phyloP scores from a whole-genome alignment of 257 asterid species.

The Scutellaria baicalensis region DNA sequence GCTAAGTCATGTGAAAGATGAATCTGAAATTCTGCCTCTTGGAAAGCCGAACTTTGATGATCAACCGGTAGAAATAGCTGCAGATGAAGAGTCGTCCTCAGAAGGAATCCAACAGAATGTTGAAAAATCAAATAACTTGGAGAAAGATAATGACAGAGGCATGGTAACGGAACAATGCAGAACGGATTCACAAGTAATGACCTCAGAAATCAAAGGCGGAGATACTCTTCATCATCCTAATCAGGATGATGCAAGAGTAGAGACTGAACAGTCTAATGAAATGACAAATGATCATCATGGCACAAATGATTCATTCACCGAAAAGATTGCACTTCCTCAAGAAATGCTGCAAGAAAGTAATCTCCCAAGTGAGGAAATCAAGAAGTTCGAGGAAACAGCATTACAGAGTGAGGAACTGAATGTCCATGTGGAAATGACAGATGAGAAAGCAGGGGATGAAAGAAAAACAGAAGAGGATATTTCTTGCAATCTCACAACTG shows the following conservation, averaged over 20 bases:
- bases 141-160: background rate
- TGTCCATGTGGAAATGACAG: background rate
- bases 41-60: constrained; percentile 7
- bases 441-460: background rate
- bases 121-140: constrained; percentile 7
- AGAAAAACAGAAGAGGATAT: background rate
- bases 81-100: constrained; percentile 1
- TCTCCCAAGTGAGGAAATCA: background rate
- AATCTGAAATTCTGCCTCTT: background rate
- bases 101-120: constrained; percentile 5
- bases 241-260: too few relatives aligned
- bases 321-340: too few relatives aligned
- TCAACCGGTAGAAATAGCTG: background rate
- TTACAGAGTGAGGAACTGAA: background rate
- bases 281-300: too few relatives aligned
- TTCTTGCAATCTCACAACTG: background rate
- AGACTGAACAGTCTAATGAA: too few relatives aligned
- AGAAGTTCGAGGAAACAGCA: background rate
- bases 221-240: too few relatives aligned
- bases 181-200: too few relatives aligned
- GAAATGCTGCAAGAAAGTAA: too few relatives aligned
- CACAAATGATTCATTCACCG: too few relatives aligned
- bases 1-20: constrained; percentile 6
- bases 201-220: too few relatives aligned
- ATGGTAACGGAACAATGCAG: too few relatives aligned